Base-by-base conservation (phyloP, 345 rosid genomes). In the Leavenworthia alabamica region DNA sequence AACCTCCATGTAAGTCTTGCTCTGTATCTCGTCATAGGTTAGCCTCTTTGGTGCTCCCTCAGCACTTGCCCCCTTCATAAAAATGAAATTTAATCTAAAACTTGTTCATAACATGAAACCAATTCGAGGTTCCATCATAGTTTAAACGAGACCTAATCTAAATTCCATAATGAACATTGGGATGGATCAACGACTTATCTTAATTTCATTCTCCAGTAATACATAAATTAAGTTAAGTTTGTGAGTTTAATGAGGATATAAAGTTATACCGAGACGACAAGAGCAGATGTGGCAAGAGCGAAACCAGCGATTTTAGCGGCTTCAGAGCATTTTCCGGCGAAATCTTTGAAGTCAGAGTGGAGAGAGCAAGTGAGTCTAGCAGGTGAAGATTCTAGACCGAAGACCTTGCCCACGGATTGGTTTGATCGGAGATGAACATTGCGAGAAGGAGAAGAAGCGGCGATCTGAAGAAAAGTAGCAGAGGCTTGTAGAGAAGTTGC, bases 1-100 rank as follows among this genome's bases (percentile, higher is more conserved):
- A 23, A 90, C 97, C 76, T 90, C 97, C 83, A 82, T 33, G 82
- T 90, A 87, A 11, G 97, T 90, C 73, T 85, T 87, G 82, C 97
- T 87, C 82, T 90, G 96, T 75, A 90, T 87, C 78, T 90, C 97
- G 10, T 90, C 98, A 10, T 46, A 91, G 48, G 96, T 91, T 44
- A 91, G 81, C 82, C 95, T 91, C 89, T 82, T 88, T 16, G 92
- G 86, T 6, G 66, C 83, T 59, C 96, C 92, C 65, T 91, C 98
- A 20, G 98, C 98, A 40, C 76, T 57, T 3, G 96, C 98, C 51
- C 96, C 96, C 98, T 91, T 32, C 67, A 54, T 7, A 14, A 39
- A 42, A 46, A 47, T 37, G 24, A n/a, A 55, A 44, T 13, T 33
- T 5, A 44, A 51, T 32, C 15, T 62, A 40, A 7, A 36, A 36